Evolutionary conservation across 768 basidiomycete species (phyloP).

Genomic region (Dentipellis sp.): DNA sequence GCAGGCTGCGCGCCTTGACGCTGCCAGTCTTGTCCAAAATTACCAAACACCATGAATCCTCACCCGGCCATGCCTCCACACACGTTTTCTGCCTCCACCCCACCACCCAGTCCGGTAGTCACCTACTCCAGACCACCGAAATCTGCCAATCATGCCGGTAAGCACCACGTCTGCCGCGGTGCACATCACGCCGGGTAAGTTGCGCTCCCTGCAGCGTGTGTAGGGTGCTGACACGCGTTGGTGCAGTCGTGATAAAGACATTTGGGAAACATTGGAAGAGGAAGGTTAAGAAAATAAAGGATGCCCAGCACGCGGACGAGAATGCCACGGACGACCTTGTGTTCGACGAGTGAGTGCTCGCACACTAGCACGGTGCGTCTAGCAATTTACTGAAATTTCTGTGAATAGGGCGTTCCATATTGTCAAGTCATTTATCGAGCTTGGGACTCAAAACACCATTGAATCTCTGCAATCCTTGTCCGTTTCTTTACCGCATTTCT

Average conservation of each 20-base stretch:
- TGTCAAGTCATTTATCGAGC: constrained; percentile 61
- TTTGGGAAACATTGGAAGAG: constrained; percentile 38
- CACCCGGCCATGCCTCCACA: no score
- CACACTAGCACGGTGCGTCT: neutral
- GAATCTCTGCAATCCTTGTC: constrained; percentile 66
- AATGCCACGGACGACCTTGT: constrained; percentile 50
- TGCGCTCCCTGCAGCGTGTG: neutral
- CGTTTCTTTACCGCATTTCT: constrained; percentile 10
- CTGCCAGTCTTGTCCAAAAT: no score
- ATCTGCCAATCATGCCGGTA: neutral
- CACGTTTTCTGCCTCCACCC: no score
- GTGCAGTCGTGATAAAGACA: constrained; percentile 44
- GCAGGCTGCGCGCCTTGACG: neutral
- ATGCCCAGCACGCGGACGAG: constrained; percentile 23
- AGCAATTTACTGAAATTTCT: neutral
- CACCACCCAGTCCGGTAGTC: no score
- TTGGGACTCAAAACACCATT: constrained; percentile 56
- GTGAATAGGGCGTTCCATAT: constrained; percentile 52
- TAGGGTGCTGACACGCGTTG: neutral
- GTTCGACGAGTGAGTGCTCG: constrained; percentile 50
- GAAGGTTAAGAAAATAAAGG: constrained; percentile 17
- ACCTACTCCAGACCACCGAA: neutral
- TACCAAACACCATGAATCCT: no score
- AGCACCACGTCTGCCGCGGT: constrained; percentile 1
- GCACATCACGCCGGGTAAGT: neutral